These are phyloP conservation scores for Artemisia princeps DNA, from an alignment of 140 eudicot genomes.

Conservation along the genomic window DNA sequence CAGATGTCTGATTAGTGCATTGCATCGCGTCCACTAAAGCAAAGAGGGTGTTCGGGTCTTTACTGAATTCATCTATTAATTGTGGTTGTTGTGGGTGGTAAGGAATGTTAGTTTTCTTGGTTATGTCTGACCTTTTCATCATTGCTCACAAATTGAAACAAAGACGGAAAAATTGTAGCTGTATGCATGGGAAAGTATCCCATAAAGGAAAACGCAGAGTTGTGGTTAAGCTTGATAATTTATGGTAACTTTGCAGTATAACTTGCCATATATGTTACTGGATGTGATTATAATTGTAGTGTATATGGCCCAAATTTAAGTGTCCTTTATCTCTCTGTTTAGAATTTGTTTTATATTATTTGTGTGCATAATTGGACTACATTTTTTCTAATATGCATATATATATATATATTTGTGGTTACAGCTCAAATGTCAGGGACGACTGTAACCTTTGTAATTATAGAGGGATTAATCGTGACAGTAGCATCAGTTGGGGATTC, in stretches of 20 bases:
- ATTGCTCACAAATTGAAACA: no score
- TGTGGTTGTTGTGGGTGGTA: no score
- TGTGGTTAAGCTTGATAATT: not conserved
- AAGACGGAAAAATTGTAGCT: no score
- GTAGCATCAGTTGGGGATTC: slow-evolving; percentile 98
- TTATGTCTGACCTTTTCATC: no score
- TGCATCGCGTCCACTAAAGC: no score
- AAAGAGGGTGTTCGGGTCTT: no score
- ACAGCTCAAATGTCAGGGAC: slow-evolving; percentile 85
- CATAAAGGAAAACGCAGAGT: not conserved
- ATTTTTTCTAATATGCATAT: slow-evolving; percentile 13
- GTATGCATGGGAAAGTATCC: not conserved
- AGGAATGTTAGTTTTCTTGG: no score
- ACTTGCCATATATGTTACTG: slow-evolving; percentile 2
- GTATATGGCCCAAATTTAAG: slow-evolving; percentile 5
- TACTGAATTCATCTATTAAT: no score
- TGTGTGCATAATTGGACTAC: slow-evolving; percentile 10
- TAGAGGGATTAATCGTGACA: slow-evolving; percentile 81
- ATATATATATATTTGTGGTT: slow-evolving; percentile 21
- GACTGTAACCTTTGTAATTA: slow-evolving; percentile 84
- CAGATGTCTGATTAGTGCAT: no score
- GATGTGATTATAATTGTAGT: not conserved
- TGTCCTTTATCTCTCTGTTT: slow-evolving; percentile 8
- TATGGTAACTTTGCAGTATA: not conserved
- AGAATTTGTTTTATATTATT: not conserved